Conservation (phyloP, 257 asterid genomes). For the Euphrasia confusa region DNA sequence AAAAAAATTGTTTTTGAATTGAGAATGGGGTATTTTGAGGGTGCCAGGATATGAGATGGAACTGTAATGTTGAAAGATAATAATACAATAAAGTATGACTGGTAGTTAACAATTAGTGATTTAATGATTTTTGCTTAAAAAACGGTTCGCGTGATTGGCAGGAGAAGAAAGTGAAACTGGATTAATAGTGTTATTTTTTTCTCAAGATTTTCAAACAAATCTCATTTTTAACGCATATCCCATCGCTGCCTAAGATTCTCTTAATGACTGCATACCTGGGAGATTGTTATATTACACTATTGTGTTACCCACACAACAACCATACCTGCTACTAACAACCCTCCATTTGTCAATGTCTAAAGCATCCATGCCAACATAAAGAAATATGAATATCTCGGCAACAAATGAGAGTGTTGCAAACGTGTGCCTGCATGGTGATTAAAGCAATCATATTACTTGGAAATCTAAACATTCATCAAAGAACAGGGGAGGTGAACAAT, state of each 20-base stretch:
- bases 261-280: constrained; percentile 2
- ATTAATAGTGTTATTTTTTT: no score
- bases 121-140: no score
- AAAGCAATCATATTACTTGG: constrained; percentile 20
- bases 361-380: constrained; percentile 98
- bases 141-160: no score
- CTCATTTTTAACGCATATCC: neutral
- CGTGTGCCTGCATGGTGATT: constrained; percentile 63
- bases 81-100: no score
- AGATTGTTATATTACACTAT: constrained; percentile 9
- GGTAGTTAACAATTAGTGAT: no score
- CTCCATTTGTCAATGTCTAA: constrained; percentile 95
- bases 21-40: no score
- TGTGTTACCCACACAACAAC: constrained; percentile 9
- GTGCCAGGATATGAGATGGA: no score
- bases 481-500: constrained; percentile 15
- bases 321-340: constrained; percentile 73
- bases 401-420: constrained; percentile 91
- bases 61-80: no score
- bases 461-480: constrained; percentile 13
- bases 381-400: constrained; percentile 88
- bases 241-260: no score
- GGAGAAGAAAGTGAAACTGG: no score
- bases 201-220: no score
- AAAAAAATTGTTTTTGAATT: no score